These are phyloP conservation scores for Neonectria magnoliae DNA, from an alignment of 2,329 filamentous ascomycete genomes.

Conservation along the genomic window DNA sequence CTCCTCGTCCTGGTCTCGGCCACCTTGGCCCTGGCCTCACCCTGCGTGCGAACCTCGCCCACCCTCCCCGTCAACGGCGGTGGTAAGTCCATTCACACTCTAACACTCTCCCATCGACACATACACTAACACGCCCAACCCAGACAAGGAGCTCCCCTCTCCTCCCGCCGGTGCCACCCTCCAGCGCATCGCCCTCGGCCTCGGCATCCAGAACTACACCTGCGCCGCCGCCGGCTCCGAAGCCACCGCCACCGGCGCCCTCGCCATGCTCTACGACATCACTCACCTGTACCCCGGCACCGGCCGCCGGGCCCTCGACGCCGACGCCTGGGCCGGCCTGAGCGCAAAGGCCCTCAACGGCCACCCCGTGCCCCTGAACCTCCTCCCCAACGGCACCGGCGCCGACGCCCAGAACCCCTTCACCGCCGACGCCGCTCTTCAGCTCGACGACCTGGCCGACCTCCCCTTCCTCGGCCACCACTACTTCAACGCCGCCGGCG, in stretches of 20 bases:
- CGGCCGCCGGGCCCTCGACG: conserved; percentile 49
- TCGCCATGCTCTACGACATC: conserved; percentile 70
- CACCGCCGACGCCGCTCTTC: conserved; percentile 49
- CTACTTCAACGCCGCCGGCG: conserved; percentile 67
- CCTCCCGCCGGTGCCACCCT: conserved; percentile 53
- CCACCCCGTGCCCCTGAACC: conserved; percentile 60
- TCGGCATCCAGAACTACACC: conserved; percentile 76
- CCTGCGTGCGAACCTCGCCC: conserved; percentile 35
- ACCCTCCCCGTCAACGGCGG: conserved; percentile 53
- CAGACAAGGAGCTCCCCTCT: conserved; percentile 56
- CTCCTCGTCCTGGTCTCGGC: conserved; percentile 48
- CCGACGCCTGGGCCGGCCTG: conserved; percentile 53
- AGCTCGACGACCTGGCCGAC: conserved; percentile 48
- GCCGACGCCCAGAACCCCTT: conserved; percentile 60
- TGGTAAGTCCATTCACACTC: conserved; percentile 42
- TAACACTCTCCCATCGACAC: not conserved
- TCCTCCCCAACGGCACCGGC: conserved; percentile 48
- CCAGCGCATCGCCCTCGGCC: conserved; percentile 68
- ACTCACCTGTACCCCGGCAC: conserved; percentile 61
- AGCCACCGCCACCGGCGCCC: conserved; percentile 60
- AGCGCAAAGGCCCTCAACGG: conserved; percentile 53
- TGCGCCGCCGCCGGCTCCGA: conserved; percentile 55
- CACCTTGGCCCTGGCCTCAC: conserved; percentile 46
- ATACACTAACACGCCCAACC: conserved; percentile 29
- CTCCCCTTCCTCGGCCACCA: conserved; percentile 69